phyloP scores from a whole-genome alignment of 2,329 filamentous ascomycete species.

The Sphaceloma murrayae region DNA sequence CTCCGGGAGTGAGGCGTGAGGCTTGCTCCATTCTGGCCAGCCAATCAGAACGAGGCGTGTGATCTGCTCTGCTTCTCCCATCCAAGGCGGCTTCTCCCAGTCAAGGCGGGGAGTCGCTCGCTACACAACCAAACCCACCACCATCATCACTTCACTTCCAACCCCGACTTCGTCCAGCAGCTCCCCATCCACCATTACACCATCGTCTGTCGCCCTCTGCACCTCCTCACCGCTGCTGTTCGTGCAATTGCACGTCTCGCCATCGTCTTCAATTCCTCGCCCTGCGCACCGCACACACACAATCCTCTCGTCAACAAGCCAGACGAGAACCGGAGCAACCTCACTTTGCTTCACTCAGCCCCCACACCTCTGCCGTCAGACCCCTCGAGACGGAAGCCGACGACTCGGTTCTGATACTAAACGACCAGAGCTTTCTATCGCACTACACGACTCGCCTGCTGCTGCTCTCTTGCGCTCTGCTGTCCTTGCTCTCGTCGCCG shows the following conservation, averaged over 20 bases:
- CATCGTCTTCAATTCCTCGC: not conserved
- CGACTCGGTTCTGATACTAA: no score
- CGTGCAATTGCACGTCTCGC: constrained; percentile 11
- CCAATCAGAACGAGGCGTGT: constrained; percentile 10
- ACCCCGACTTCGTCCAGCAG: not conserved
- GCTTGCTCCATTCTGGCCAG: not conserved
- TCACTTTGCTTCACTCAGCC: constrained; percentile 11
- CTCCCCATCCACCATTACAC: not conserved
- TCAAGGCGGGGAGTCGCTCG: not conserved
- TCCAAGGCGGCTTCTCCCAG: not conserved
- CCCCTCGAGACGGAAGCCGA: not conserved
- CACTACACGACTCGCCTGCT: not conserved
- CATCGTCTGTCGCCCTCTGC: not conserved
- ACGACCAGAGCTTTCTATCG: no score
- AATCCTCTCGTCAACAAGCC: constrained; percentile 10
- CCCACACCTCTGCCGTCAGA: constrained; percentile 11
- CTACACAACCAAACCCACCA: constrained; percentile 5
- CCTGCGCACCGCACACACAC: not conserved
- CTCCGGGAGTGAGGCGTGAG: constrained; percentile 13
- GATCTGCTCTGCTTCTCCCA: not conserved
- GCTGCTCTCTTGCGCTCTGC: not conserved
- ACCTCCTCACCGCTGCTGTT: not conserved
- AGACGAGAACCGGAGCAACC: constrained; percentile 2
- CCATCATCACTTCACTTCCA: constrained; percentile 2
- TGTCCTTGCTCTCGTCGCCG: not conserved